phyloP scores from a whole-genome alignment of 768 basidiomycete species.

The Boletus rex-veris region DNA sequence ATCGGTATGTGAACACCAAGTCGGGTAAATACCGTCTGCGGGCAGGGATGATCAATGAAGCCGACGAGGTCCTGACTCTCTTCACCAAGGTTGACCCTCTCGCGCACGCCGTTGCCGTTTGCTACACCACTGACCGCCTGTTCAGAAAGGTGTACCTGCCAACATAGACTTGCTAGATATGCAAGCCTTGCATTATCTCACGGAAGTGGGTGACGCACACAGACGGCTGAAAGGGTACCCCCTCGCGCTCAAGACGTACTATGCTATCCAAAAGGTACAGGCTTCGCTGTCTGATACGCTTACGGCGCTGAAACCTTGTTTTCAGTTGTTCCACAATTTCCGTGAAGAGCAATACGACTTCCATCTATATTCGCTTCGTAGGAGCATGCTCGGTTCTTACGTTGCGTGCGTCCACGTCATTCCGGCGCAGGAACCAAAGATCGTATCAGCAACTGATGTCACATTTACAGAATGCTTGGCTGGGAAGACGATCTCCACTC shows the following conservation, averaged over 20 bases:
- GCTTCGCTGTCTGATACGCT: constrained; percentile 1
- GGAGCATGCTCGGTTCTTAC: constrained; percentile 84
- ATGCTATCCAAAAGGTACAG: constrained; percentile 67
- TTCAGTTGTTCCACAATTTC: constrained; percentile 74
- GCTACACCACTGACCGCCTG: constrained; percentile 5
- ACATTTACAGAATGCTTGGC: constrained; percentile 54
- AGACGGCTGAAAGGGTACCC: constrained; percentile 60
- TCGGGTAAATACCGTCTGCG: constrained; percentile 86
- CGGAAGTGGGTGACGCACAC: constrained; percentile 77
- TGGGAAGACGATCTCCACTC: constrained; percentile 82
- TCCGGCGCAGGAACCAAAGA: not conserved
- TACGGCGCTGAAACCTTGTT: constrained; percentile 4
- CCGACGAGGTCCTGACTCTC: constrained; percentile 67
- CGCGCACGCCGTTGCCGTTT: not conserved
- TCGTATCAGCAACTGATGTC: constrained; percentile 1
- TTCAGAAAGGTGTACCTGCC: constrained; percentile 83
- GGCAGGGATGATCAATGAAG: constrained; percentile 77
- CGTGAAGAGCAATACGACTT: constrained; percentile 99
- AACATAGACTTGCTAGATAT: constrained; percentile 87
- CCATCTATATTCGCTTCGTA: constrained; percentile 90
- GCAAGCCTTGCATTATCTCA: constrained; percentile 87
- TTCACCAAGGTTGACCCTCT: constrained; percentile 78
- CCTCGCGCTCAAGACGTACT: constrained; percentile 83
- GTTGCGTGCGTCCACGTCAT: constrained; percentile 54
- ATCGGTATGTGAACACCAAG: constrained; percentile 93